Evolutionary conservation across 306 rosid genomes (phyloP), one percentile per base, ranked within the genome.

Genomic region (Phaseolus lunatus): DNA sequence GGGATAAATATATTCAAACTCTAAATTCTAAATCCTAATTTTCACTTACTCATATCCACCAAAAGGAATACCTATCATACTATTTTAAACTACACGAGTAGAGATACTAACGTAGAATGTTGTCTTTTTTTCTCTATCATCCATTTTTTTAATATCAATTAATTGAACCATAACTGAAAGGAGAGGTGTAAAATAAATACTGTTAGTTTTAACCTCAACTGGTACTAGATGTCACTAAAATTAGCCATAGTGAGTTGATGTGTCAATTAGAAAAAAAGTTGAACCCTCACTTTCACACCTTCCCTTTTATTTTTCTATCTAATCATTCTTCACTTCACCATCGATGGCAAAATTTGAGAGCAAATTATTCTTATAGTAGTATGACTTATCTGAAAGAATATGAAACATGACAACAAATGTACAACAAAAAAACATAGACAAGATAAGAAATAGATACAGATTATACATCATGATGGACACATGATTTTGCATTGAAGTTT

Each of bases 401-500:
- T 35, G 37, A 20, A 54, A 35, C 23, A 72, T 23, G 37, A 62
- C 35, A 5, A 63, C 67, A 67, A 24, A 56, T 56, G 23, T 56
- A 56, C 31, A 56, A 15, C 2, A 56, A 23, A 10, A 53, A 20
- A 50, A 3, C 15, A 50, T 27, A 50, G 37, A 39, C 39, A 15
- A 72, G 61, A 56, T 70, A 54, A 43, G 57, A 72, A 72, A 53
- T 80, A 80, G 59, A 73, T 50, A 79, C 83, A 71, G 2, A 5
- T 79, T 72, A 50, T 64, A 39, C 78, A 37, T 71, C 71, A 79
- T 79, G 78, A 61, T 70, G 63, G 71, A 61, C 64, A 47, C 78
- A 49, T 27, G 74, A 73, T 54, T 80, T 53, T 64, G 14, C 16
- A 11, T 26, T 43, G 69, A 80, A 29, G 44, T 64, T 80, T 41